A percentile compares a stretch with the other conserved stretches of the same genome.
phyloP scores from a whole-genome alignment of 2,329 filamentous ascomycete species.

The Fusarium domesticum region DNA sequence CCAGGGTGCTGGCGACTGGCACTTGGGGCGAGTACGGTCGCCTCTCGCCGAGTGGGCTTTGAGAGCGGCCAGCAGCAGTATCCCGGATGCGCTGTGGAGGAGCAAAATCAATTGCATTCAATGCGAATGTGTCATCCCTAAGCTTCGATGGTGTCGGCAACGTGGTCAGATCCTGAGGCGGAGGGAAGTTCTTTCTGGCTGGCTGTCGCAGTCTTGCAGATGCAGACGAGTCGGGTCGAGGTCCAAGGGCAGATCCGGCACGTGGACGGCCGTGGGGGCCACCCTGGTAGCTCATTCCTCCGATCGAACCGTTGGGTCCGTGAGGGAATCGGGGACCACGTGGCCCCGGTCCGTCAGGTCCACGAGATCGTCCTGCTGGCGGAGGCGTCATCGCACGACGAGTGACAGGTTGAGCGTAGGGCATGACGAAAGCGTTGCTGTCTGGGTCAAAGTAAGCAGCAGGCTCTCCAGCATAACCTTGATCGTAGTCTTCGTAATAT shows the following conservation, averaged over 20 bases:
- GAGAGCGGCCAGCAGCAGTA: slow-evolving; percentile 64
- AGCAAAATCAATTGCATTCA: slow-evolving; percentile 76
- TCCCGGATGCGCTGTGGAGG: slow-evolving; percentile 69
- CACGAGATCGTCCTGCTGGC: slow-evolving; percentile 53
- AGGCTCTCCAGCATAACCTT: slow-evolving; percentile 66
- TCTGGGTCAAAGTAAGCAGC: slow-evolving; percentile 63
- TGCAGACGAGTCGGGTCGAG: slow-evolving; percentile 64
- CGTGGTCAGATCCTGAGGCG: slow-evolving; percentile 69
- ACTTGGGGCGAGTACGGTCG: slow-evolving; percentile 73
- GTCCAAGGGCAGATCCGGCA: slow-evolving; percentile 47
- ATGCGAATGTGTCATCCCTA: slow-evolving; percentile 73
- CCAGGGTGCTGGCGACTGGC: slow-evolving; percentile 73
- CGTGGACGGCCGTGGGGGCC: slow-evolving; percentile 55
- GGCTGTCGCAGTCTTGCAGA: slow-evolving; percentile 43
- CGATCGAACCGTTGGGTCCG: slow-evolving; percentile 48
- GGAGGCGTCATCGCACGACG: slow-evolving; percentile 96
- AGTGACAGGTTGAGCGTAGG: slow-evolving; percentile 79
- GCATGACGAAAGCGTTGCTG: slow-evolving; percentile 69
- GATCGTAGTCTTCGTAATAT: slow-evolving; percentile 75
- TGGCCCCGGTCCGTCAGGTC: slow-evolving; percentile 30
- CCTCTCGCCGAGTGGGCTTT: slow-evolving; percentile 62
- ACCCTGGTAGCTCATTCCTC: slow-evolving; percentile 46
- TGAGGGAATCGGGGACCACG: slow-evolving; percentile 32
- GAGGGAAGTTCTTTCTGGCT: slow-evolving; percentile 55
- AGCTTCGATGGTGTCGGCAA: slow-evolving; percentile 85